phyloP scores from a whole-genome alignment of 2,329 filamentous ascomycete genomes.

The Rosellinia necatrix region DNA sequence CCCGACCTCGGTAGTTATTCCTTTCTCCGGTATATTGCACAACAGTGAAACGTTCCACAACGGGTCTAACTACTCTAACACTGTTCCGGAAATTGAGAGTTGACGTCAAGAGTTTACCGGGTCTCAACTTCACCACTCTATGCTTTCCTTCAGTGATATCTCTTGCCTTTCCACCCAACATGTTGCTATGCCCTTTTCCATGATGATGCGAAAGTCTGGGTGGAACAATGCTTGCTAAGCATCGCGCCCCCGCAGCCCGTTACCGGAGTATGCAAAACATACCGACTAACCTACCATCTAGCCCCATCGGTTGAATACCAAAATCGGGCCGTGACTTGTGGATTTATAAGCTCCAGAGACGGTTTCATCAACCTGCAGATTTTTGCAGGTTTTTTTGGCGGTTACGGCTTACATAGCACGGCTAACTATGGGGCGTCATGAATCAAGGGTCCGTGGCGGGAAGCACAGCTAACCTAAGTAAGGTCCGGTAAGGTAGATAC shows the following conservation, averaged over 20 bases:
- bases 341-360: slow-evolving; percentile 24
- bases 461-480: too few species aligned
- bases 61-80: too few species aligned
- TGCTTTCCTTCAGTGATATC: too few species aligned
- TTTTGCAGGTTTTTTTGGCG: slow-evolving; percentile 11
- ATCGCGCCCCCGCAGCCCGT: not conserved
- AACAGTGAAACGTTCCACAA: too few species aligned
- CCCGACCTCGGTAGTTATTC: not conserved
- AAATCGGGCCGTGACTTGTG: not conserved
- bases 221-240: not conserved
- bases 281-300: not conserved
- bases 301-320: not conserved
- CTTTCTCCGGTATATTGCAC: not conserved
- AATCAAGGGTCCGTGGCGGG: too few species aligned
- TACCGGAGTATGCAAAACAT: slow-evolving; percentile 15
- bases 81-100: not conserved
- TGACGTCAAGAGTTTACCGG: not conserved
- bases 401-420: slow-evolving; percentile 1
- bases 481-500: too few species aligned
- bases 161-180: not conserved
- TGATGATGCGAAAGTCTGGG: too few species aligned
- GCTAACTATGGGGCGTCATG: not conserved
- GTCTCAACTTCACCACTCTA: too few species aligned
- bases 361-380: slow-evolving; percentile 12
- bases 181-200: too few species aligned